Evolutionary conservation across 2,329 filamentous ascomycete species (phyloP).

Genomic region (Penicillium psychrosexuale): DNA sequence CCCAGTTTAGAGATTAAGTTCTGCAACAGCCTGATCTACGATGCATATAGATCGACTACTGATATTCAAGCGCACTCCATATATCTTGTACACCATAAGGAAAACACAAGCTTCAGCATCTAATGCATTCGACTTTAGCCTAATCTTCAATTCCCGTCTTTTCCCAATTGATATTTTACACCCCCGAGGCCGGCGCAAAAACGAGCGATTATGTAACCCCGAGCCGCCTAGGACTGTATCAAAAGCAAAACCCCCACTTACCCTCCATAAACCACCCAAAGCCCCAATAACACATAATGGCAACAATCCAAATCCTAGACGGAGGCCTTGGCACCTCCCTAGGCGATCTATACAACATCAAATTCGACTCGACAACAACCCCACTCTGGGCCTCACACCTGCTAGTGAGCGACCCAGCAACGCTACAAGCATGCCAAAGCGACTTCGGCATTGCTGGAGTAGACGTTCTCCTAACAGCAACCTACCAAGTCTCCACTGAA

Average conservation of each 20-base stretch:
- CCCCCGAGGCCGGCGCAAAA: neutral
- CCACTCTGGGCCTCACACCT: slow-evolving; percentile 69
- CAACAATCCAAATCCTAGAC: slow-evolving; percentile 55
- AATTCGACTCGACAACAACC: slow-evolving; percentile 48
- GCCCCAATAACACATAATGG: slow-evolving; percentile 18
- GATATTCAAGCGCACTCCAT: too few relatives aligned
- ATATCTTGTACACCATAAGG: too few relatives aligned
- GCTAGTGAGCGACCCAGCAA: slow-evolving; percentile 53
- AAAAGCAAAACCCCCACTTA: slow-evolving; percentile 7
- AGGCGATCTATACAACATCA: slow-evolving; percentile 54
- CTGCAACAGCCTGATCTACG: neutral
- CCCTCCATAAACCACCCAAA: neutral
- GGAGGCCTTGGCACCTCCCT: slow-evolving; percentile 67
- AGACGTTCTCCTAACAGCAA: slow-evolving; percentile 64
- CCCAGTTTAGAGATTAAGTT: neutral
- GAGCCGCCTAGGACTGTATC: neutral
- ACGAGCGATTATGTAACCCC: neutral
- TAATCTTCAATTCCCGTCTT: neutral
- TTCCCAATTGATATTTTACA: neutral
- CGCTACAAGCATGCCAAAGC: slow-evolving; percentile 54
- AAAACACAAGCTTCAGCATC: too few relatives aligned
- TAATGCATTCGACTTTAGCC: neutral
- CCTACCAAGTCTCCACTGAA: slow-evolving; percentile 61
- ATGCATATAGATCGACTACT: too few relatives aligned
- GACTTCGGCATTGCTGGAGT: slow-evolving; percentile 57